Conservation (phyloP, 257 asterid species). For the Nicotiana attenuata region DNA sequence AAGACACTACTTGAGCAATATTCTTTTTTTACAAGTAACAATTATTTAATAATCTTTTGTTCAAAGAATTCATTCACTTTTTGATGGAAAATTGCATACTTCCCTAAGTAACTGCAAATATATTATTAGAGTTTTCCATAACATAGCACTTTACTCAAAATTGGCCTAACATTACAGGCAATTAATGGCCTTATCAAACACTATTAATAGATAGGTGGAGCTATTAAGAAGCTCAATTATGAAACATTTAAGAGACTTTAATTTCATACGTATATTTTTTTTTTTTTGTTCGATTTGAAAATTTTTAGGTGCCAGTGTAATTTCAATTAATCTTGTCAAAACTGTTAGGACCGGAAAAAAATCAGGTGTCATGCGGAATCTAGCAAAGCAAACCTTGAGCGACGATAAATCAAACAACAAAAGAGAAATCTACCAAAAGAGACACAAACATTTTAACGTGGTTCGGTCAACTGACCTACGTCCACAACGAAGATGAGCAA, state of each 20-base stretch:
- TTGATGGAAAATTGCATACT: neutral
- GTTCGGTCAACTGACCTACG: too few relatives aligned
- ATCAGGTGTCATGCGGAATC: too few relatives aligned
- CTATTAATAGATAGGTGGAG: neutral
- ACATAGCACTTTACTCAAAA: neutral
- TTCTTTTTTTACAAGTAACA: neutral
- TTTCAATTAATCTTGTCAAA: neutral
- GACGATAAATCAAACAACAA: too few relatives aligned
- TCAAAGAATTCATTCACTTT: neutral
- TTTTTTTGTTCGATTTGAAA: neutral
- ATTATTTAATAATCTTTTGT: neutral
- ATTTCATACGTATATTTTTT: neutral
- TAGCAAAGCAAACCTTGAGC: too few relatives aligned
- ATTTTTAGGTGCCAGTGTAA: neutral
- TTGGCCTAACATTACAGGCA: neutral
- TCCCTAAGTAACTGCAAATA: neutral
- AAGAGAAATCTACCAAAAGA: too few relatives aligned
- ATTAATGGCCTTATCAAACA: constrained; percentile 1
- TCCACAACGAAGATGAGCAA: too few relatives aligned
- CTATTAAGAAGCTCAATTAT: neutral
- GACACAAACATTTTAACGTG: too few relatives aligned
- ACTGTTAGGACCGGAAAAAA: too few relatives aligned
- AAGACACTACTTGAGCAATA: neutral
- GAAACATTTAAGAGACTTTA: neutral
- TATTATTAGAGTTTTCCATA: neutral